Evolutionary conservation across 129 eudicot species (phyloP).

Genomic region (Flaveria trinervia): DNA sequence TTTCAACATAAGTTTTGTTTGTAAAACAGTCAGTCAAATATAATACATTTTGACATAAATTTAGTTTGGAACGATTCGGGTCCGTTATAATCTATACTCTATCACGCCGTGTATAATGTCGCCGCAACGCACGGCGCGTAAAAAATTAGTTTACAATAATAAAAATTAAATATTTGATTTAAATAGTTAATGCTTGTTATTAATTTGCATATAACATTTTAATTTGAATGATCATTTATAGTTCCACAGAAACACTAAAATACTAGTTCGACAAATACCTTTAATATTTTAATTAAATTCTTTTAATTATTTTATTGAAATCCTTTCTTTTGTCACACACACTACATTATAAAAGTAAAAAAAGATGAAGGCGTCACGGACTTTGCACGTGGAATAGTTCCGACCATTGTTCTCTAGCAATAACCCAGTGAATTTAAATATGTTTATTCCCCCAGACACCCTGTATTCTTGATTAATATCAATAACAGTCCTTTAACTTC

Average conservation of each 20-base stretch:
- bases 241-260: not conserved
- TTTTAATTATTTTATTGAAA: constrained; percentile 19
- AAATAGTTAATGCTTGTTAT: not conserved
- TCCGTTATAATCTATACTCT: no score
- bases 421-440: constrained; percentile 1
- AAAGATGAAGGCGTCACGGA: constrained; percentile 23
- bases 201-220: not conserved
- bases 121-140: no score
- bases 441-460: constrained; percentile 18
- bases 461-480: not conserved
- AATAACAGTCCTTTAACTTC: constrained; percentile 20
- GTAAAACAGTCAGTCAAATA: no score
- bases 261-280: constrained; percentile 4
- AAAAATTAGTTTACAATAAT: not conserved
- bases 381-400: constrained; percentile 43
- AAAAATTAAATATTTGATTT: not conserved
- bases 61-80: no score
- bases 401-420: constrained; percentile 37
- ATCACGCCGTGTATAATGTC: no score
- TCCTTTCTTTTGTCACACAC: constrained; percentile 40
- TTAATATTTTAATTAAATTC: constrained; percentile 14
- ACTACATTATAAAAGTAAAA: not conserved
- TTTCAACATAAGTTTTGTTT: no score
- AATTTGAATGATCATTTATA: not conserved
- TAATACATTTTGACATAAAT: no score